phyloP scores from a whole-genome alignment of 768 basidiomycete species.

The Leccinum uliginosum region DNA sequence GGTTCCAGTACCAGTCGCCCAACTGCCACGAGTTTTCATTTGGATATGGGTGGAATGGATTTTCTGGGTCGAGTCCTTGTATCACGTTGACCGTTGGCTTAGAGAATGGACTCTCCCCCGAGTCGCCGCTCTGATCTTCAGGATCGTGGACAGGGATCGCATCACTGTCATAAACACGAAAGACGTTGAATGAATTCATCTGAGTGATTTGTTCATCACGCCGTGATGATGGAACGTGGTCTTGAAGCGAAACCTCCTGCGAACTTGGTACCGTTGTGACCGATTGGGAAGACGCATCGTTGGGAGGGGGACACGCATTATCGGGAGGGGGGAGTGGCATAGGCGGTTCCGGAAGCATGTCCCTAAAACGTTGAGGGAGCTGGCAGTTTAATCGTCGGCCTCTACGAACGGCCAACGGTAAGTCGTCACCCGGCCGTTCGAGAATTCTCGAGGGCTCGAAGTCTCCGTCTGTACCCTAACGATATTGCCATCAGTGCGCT shows the following conservation, averaged over 20 bases:
- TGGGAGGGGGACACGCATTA: background rate
- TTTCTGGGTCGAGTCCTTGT: background rate
- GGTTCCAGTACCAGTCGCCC: constrained; percentile 9
- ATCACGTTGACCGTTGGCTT: background rate
- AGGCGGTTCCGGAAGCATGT: background rate
- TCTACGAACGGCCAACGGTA: background rate
- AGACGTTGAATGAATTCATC: background rate
- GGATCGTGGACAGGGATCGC: background rate
- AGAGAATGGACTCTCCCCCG: background rate
- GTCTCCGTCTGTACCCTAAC: background rate
- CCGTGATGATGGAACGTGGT: background rate
- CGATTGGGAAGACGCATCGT: background rate
- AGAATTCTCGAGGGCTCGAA: background rate
- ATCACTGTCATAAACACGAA: background rate
- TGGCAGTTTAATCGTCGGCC: background rate
- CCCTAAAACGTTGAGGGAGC: background rate
- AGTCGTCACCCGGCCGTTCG: background rate
- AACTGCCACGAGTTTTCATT: background rate
- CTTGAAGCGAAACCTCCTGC: background rate
- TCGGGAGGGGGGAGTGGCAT: background rate
- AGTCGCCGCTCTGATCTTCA: background rate
- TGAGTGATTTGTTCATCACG: background rate
- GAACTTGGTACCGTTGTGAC: background rate
- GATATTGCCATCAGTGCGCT: background rate
- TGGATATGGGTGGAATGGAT: background rate